Evolutionary conservation across 345 rosid species (phyloP), one percentile per base, ranked within the genome.

Genomic region (Populus ilicifolia): DNA sequence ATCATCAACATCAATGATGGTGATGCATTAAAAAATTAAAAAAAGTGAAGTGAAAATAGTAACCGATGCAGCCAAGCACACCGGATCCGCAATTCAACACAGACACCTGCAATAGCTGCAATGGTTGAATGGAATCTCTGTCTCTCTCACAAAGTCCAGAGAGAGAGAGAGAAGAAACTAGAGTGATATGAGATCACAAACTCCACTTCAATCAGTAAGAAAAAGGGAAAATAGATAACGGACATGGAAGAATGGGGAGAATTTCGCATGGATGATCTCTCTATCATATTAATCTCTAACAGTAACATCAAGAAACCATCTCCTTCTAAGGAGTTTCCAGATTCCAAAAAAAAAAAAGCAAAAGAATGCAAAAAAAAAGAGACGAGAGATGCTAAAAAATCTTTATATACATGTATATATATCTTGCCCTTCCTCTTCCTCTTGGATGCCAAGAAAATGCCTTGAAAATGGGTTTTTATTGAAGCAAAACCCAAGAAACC

Each of bases 331-430:
- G 75, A 85, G 83, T 82, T 72, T 69, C 68, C 21, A 69, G 54
- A 71, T 27, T 39, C 67, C 64, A 69, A 83, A 79, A 61, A 68
- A 52, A 39, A 69, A 23, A 70, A 50, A 83, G 61, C 13, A 35
- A 75, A 73, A 21, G 70, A 52, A 71, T 39, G 46, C 2, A 9
- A 65, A 66, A 65, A 25, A 52, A 8, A 48, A 48, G 71, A 9
- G 77, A 63, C 66, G 71, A 44, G 20, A 27, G 27, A 27, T 27
- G 46, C 43, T 66, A 78, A 69, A 79, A 76, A 20, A 59, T 78
- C 77, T 79, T 70, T 88, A 87, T 92, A 72, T 87, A 88, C 92
- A 90, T 46, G 86, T 87, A 77, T 83, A 64, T 73, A 62, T 71
- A 59, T 64, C 48, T 66, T 72, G 71, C 63, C 65, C 72, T 72